Base-by-base conservation (phyloP, 1,284 basidiomycete genomes). In the Moesziomyces sp. region DNA sequence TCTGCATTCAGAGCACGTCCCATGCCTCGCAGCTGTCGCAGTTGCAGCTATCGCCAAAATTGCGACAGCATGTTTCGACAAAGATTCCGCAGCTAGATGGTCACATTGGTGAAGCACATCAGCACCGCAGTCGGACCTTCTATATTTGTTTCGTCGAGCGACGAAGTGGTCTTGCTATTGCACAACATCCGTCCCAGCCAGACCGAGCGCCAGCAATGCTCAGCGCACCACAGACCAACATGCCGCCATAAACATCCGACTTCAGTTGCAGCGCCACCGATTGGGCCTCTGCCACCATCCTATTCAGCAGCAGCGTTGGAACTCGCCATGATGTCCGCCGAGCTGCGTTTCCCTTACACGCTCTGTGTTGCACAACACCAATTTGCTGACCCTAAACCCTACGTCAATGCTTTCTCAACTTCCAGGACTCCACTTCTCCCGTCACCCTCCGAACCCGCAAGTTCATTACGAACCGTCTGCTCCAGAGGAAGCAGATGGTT, bases 391-490 rank as follows among this genome's bases (percentile, higher is more conserved):
- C 21, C 51, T 42, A 6, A 30, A 23, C 11, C 5, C 30, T 30
- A 45, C 30, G 30, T 46, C n/a, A 13, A 24, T 24, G 18, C 11
- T 9, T 19, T 38, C 30, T 30, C 18, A 40, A 18, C 19, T 49
- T 47, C 40, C 61, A 84, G 86, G 94, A 95, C 87, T 89, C 88
- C 86, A 88, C 89, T 87, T 91, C 94, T 86, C 92, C 96, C 80
- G 90, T 99, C 83, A 99, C 97, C 79, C 89, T 99, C 86, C 93
- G 97, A 84, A 98, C 97, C 65, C 92, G 96, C 87, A 98, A 99
- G 89, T 99, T 99, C 89, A 93, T 98, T 87, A 97, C 95, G 84
- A 99, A 99, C 91, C 93, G 94, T 79, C 92, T 99, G 78, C 89
- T 99, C 67, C 91, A 93, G 84, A 92, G 97, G 84, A 88, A 87